Percentiles rank a stretch among this genome's conserved stretches.
These are phyloP conservation scores for Aspergillus biplanus DNA, from an alignment of 495 filamentous ascomycete species.

Conservation along the genomic window DNA sequence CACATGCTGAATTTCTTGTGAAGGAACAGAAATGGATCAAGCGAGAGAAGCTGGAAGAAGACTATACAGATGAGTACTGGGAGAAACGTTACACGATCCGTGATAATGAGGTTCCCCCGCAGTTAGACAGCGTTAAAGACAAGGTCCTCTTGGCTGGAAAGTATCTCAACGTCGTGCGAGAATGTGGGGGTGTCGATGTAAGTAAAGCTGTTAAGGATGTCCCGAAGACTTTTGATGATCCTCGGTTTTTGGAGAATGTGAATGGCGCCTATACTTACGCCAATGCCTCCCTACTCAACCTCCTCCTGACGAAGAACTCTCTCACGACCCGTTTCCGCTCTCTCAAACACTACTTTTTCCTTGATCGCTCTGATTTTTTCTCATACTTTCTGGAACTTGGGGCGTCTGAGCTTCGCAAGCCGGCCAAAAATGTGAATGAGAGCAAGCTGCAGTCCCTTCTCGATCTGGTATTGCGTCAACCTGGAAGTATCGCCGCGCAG, in stretches of 20 bases:
- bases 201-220: constrained; percentile 88
- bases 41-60: constrained; percentile 86
- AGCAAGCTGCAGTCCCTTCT: constrained; percentile 91
- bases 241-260: constrained; percentile 89
- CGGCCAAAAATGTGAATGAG: constrained; percentile 83
- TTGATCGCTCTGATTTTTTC: constrained; percentile 97
- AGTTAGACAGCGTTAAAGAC: constrained; percentile 88
- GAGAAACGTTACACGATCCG: constrained; percentile 95
- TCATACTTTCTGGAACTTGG: constrained; percentile 94
- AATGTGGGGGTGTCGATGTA: constrained; percentile 94
- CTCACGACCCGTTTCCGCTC: constrained; percentile 84
- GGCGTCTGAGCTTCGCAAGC: constrained; percentile 84
- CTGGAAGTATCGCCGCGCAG: constrained; percentile 88
- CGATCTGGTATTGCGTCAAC: constrained; percentile 91
- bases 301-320: constrained; percentile 90
- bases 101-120: constrained; percentile 87
- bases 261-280: constrained; percentile 93
- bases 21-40: constrained; percentile 96
- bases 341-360: constrained; percentile 98
- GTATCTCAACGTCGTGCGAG: constrained; percentile 95
- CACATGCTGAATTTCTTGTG: constrained; percentile 90
- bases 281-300: constrained; percentile 87
- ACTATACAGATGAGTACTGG: constrained; percentile 99
- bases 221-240: constrained; percentile 88
- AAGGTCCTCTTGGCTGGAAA: constrained; percentile 95